These are phyloP conservation scores for Anethum foeniculum DNA, from an alignment of 140 eudicot genomes.

Conservation along the genomic window DNA sequence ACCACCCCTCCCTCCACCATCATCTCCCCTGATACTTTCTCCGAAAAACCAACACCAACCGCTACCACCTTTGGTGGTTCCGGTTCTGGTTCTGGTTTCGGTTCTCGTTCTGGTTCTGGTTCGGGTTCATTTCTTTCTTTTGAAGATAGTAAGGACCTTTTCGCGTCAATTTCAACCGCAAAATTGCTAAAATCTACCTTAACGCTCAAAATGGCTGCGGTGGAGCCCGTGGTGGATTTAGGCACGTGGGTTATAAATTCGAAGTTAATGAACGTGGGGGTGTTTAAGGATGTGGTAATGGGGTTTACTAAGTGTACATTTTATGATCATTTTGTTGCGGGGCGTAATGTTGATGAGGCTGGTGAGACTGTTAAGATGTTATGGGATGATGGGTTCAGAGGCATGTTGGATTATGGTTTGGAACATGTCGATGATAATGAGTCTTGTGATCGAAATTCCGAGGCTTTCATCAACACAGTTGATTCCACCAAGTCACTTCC, in stretches of 20 bases:
- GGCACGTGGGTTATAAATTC: conserved; percentile 80
- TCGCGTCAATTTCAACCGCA: conserved; percentile 47
- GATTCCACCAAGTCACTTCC: conserved; percentile 46
- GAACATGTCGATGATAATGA: conserved; percentile 73
- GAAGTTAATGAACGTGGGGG: conserved; percentile 39
- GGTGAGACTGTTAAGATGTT: conserved; percentile 47
- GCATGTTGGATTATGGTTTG: conserved; percentile 79
- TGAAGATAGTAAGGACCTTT: conserved; percentile 47
- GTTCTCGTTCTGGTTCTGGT: conserved; percentile 12
- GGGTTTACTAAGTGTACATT: conserved; percentile 38
- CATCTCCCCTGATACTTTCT: conserved; percentile 21
- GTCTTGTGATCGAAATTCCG: conserved; percentile 53
- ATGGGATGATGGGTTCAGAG: conserved; percentile 58
- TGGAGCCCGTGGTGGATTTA: conserved; percentile 61
- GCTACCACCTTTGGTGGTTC: not conserved
- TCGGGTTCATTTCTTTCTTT: conserved; percentile 34
- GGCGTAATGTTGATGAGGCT: conserved; percentile 47
- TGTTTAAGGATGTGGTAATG: conserved; percentile 32
- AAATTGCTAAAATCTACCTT: conserved; percentile 47
- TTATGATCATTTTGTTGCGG: conserved; percentile 81
- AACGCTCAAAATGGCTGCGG: conserved; percentile 46
- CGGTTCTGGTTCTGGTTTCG: conserved; percentile 7
- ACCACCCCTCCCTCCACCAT: conserved; percentile 23
- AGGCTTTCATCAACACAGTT: conserved; percentile 46
- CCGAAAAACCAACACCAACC: conserved; percentile 13